These are phyloP conservation scores for Calocera viscosa DNA, from an alignment of 768 basidiomycete genomes.

Conservation along the genomic window DNA sequence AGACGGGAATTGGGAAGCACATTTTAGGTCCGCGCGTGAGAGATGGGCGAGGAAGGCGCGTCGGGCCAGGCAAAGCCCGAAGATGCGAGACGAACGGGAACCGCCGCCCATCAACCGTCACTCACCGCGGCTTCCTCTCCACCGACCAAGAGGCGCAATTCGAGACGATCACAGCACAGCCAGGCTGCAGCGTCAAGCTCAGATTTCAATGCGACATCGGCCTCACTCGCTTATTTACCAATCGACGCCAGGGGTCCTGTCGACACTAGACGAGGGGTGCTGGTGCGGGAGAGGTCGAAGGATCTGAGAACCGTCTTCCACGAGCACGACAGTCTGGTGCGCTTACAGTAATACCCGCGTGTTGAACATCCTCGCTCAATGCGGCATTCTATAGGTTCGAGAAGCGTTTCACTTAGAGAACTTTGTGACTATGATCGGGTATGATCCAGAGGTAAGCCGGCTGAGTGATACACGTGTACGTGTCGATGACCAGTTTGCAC, in stretches of 20 bases:
- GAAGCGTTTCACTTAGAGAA: constrained; percentile 83
- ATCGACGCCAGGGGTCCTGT: constrained; percentile 18
- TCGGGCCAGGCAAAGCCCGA: not conserved
- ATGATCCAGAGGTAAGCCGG: constrained; percentile 55
- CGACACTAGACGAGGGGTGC: constrained; percentile 21
- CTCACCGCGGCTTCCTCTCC: not conserved
- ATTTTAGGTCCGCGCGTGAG: not conserved
- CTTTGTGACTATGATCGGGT: constrained; percentile 62
- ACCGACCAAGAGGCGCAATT: not conserved
- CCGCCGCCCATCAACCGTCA: not conserved
- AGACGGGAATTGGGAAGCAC: not conserved
- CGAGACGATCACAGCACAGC: not conserved
- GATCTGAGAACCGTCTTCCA: constrained; percentile 49
- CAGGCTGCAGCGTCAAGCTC: not conserved
- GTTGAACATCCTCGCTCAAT: constrained; percentile 1
- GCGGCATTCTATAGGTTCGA: constrained; percentile 42
- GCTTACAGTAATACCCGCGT: constrained; percentile 24
- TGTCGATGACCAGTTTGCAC: not conserved
- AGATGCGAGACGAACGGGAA: not conserved
- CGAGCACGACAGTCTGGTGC: constrained; percentile 60
- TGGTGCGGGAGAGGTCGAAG: constrained; percentile 48
- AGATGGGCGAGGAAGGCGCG: not conserved
- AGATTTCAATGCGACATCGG: not conserved
- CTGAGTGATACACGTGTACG: constrained; percentile 6
- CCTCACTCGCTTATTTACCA: constrained; percentile 4